Percentiles rank a stretch among this genome's conserved stretches.
These are phyloP conservation scores for Moricandia arvensis DNA, from an alignment of 345 rosid species.

Conservation along the genomic window DNA sequence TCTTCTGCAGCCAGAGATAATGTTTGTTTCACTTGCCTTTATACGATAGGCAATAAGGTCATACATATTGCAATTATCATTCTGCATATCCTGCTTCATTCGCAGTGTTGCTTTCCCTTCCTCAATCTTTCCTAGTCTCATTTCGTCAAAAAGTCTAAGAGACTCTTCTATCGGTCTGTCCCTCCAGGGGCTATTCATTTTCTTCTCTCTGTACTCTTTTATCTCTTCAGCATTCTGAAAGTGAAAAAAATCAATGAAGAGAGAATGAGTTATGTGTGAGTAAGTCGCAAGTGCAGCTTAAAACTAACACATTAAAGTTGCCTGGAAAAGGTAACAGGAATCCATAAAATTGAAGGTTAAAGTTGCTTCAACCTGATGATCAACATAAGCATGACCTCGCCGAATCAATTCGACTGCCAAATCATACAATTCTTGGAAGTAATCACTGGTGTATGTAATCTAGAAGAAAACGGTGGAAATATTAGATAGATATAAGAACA, in stretches of 20 bases:
- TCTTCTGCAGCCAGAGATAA: constrained; percentile 4
- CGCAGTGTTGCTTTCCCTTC: constrained; percentile 94
- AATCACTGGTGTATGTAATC: constrained; percentile 97
- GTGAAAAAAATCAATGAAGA: not conserved
- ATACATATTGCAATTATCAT: constrained; percentile 89
- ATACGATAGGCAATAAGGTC: constrained; percentile 98
- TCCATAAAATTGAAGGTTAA: not conserved
- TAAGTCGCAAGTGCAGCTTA: constrained; percentile 7
- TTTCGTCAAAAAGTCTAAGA: constrained; percentile 84
- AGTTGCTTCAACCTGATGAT: constrained; percentile 73
- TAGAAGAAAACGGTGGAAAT: constrained; percentile 35
- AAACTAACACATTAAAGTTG: not conserved
- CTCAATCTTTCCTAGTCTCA: constrained; percentile 72
- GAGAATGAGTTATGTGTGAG: not conserved
- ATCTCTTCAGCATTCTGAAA: constrained; percentile 81
- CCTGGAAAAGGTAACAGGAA: not conserved
- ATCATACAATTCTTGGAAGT: constrained; percentile 92
- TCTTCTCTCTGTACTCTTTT: constrained; percentile 86
- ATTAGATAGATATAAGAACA: constrained; percentile 21
- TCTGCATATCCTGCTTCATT: constrained; percentile 99
- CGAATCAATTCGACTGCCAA: constrained; percentile 87
- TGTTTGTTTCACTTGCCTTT: constrained; percentile 63
- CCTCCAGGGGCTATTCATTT: constrained; percentile 98
- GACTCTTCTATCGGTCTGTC: constrained; percentile 86
- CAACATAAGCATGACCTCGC: constrained; percentile 94